phyloP scores from a whole-genome alignment of 164 flowering plant species.

The Macadamia tetraphylla region DNA sequence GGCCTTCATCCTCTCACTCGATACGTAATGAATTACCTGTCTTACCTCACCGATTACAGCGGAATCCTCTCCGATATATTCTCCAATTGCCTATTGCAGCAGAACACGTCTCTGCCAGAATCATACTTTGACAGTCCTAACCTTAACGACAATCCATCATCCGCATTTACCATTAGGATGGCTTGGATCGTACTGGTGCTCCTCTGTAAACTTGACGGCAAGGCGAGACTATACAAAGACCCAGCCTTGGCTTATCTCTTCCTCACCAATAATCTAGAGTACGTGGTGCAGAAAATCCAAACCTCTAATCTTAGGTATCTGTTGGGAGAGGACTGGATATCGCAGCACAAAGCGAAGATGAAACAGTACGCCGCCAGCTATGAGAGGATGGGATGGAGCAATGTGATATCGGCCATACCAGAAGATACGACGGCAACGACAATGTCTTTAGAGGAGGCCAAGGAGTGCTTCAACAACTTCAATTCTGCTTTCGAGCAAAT shows the following conservation, averaged over 20 bases:
- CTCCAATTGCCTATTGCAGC: conserved; percentile 35
- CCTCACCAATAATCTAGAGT: conserved; percentile 59
- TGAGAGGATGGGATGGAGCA: conserved; percentile 52
- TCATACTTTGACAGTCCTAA: conserved; percentile 21
- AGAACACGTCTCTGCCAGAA: conserved; percentile 26
- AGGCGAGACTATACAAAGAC: conserved; percentile 49
- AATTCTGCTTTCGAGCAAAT: conserved; percentile 40
- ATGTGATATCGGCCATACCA: conserved; percentile 37
- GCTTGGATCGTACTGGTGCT: conserved; percentile 64
- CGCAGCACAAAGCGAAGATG: conserved; percentile 39
- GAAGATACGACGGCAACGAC: conserved; percentile 17
- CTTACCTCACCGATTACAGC: conserved; percentile 47
- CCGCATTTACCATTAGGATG: conserved; percentile 25
- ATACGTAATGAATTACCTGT: conserved; percentile 43
- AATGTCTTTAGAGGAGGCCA: conserved; percentile 25
- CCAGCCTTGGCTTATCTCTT: conserved; percentile 51
- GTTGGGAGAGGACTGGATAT: conserved; percentile 57
- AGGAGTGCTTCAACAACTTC: conserved; percentile 35
- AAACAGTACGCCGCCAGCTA: conserved; percentile 40
- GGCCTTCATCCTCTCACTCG: conserved; percentile 53
- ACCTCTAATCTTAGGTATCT: conserved; percentile 39
- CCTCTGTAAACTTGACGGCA: conserved; percentile 61
- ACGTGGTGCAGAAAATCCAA: conserved; percentile 37
- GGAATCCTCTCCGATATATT: conserved; percentile 38
- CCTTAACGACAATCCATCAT: conserved; percentile 17